Base-by-base conservation (phyloP, 192 early-diverging fungal genomes). In the Paraglomus brasilianum region DNA sequence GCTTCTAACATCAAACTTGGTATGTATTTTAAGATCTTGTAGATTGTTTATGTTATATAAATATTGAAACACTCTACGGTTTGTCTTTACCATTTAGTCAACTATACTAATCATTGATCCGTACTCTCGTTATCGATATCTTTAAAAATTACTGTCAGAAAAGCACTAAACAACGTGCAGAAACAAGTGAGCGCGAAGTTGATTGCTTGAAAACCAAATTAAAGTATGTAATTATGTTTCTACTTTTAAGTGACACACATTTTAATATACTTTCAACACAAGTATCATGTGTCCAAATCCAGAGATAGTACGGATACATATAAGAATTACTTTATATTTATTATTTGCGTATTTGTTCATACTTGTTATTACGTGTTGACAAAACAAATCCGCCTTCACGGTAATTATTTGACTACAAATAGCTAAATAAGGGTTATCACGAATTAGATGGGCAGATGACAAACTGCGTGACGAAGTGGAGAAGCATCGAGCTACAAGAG, bases 401-500 rank as follows among this genome's bases (percentile, higher is more conserved):
- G n/a, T n/a, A n/a, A n/a, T n/a, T n/a, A n/a, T n/a, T n/a, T n/a
- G n/a, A n/a, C n/a, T n/a, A n/a, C n/a, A n/a, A n/a, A n/a, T 44
- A 44, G 10, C 50, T 38, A 71, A 74, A 59, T 41, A 56, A 19
- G 36, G 50, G 42, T 5, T 50, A n/a, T n/a, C n/a, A n/a, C n/a
- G n/a, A n/a, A n/a, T 15, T 17, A 70, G 44, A 38, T 42, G 11
- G 41, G 46, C 22, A 13, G 73, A 80, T 30, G 70, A 76, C n/a
- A 66, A 74, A 47, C 60, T 74, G n/a, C 30, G 63, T 43, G 43
- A 19, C 7, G 78, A 80, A 53, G 39, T 63, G 6, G 72, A 77
- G 13, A 75, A 71, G 17, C 62, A 77, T 48, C 73, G 66, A n/a
- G 19, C 74, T 9, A 73, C 80, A 14, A 72, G 75, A 24, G 82